Base-by-base conservation (phyloP, 768 basidiomycete genomes). In the Podaxis sp. region DNA sequence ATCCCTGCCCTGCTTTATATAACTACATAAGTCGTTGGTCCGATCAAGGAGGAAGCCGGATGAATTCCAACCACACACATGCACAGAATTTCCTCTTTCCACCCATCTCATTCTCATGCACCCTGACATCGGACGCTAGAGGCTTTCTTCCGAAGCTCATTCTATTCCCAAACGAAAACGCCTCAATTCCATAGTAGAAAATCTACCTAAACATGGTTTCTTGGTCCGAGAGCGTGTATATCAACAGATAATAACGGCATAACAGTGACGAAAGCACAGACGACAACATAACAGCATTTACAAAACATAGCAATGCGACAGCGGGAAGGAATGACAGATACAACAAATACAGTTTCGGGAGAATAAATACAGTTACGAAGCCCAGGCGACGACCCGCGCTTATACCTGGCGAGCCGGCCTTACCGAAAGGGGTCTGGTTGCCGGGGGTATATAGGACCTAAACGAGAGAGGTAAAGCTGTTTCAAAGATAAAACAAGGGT, bases 11-110 rank as follows among this genome's bases (percentile, higher is more conserved):
- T 40, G 22, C 11, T 48, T 53, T 46, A 19, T 53, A 28, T 39
- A 26, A 40, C 38, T 26, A 30, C 59, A 53, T 56, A 52, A 52
- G 30, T 53, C 59, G 1, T 30, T 30, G 17, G 38, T 62, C 53
- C 61, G 61, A 63, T 63, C 55, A 56, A 39, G 54, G 61, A 63
- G 48, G 55, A 40, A 56, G 54, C 48, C 36, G 24, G 4, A 49
- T 58, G 28, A 24, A 26, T 22, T 17, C 38, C 58, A 46, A 57
- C 39, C 40, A 33, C 13, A 7, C 33, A 24, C 57, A 51, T 39
- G 54, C 30, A 17, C 53, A 49, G 53, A 49, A 56, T 56, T 13
- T 42, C 40, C 52, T n/a, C 42, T 36, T 22, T 30, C 30, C 54
- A 56, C 26, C 39, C 36, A 38, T 12, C 49, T 13, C 39, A 26